Evolutionary conservation across 2,329 filamentous ascomycete species (phyloP), one percentile per base, ranked within the genome.

Genomic region (Aspergillus udagawae): DNA sequence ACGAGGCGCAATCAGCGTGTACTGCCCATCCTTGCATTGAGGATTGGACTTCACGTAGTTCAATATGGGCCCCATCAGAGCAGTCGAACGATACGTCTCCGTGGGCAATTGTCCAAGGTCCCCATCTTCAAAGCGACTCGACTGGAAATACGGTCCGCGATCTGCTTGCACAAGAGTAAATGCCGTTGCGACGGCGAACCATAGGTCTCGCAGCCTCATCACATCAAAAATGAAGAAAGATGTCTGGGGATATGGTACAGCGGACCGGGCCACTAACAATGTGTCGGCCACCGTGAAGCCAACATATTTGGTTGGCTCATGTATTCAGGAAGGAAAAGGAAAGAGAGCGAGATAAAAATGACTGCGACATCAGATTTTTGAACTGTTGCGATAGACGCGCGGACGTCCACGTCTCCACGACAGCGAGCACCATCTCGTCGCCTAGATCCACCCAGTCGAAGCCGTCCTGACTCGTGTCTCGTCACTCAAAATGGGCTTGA

Each of bases 1-100:
- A 21, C 69, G 67, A 2, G 77, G 76, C 44, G 75, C 70, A 12
- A 81, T 62, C 21, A 81, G 70, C 1, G 70, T 74, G 57, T 73
- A 78, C 20, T 60, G 49, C 23, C 62, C 74, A 64, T 68, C 71
- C 50, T 76, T 69, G 65, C 79, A 82, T 12, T 56, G 56, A 2
- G 56, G 42, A 55, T 63, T 65, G 41, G 59, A 59, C 32, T 65
- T 57, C 45, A 65, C 59, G 35, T 64, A 66, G 49, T 68, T 70
- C 21, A 70, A 47, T 7, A 65, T 57, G 4, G 68, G 67, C 3
- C 70, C 69, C 3, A 61, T 47, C 1, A 68, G 29, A 12, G 57
- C 44, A 3, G 62, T 59, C 0, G 70, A 70, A 3, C 60, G 63
- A 53, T 67, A 72, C 0, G 57, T 59, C 49, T 70, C 67, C 7